phyloP scores from a whole-genome alignment of 345 rosid species.

The Pseudoturritis turrita region DNA sequence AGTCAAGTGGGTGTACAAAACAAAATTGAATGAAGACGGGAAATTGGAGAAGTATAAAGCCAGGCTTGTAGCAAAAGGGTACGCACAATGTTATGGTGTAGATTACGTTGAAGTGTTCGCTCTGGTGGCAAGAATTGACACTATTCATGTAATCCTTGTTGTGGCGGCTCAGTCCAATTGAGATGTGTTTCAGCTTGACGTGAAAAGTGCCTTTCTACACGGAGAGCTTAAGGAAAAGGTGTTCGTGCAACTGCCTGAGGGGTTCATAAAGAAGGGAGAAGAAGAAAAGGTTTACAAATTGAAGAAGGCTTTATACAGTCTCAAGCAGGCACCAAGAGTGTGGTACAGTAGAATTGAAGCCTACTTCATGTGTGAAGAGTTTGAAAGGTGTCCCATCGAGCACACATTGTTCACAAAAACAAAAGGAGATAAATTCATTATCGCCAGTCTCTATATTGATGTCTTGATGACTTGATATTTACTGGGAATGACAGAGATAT shows the following conservation, averaged over 20 bases:
- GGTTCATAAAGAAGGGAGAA: not conserved
- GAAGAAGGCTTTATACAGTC: not conserved
- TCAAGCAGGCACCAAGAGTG: not conserved
- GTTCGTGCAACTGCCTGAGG: not conserved
- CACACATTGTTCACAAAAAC: not conserved
- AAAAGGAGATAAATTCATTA: not conserved
- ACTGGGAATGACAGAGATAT: not conserved
- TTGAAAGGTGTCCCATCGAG: not conserved
- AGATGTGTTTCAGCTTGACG: no score
- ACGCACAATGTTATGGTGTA: no score
- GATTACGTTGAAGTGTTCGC: no score
- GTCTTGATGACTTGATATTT: not conserved
- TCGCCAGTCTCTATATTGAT: not conserved
- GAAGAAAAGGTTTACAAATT: not conserved
- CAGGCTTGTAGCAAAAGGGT: no score
- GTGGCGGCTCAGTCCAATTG: no score
- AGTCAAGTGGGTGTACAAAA: no score
- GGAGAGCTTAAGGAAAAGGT: not conserved
- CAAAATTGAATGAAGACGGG: no score
- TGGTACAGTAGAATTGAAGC: not conserved
- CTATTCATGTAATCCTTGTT: no score
- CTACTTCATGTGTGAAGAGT: not conserved
- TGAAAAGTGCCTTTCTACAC: no score
- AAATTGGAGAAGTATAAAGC: no score
- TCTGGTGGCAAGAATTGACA: no score